Percentiles rank a stretch among this genome's conserved stretches.
Conservation (phyloP, 2,329 filamentous ascomycete species). For the Exophiala alcalophila region DNA sequence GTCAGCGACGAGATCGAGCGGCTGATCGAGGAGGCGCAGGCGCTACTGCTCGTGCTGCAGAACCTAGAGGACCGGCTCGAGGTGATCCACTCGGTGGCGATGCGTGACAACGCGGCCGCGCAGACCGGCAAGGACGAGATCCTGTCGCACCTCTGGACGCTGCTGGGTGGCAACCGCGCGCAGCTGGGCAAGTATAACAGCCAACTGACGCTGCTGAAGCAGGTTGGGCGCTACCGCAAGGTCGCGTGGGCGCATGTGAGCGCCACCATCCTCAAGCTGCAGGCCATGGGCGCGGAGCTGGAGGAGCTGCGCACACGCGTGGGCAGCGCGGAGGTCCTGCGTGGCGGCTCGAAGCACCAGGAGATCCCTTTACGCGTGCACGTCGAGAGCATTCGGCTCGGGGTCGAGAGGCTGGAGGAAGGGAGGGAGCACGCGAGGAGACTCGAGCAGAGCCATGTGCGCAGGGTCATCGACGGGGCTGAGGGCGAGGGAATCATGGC, state of each 20-base stretch:
- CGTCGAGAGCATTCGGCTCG: conserved; percentile 69
- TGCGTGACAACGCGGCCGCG: conserved; percentile 60
- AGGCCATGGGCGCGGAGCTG: conserved; percentile 68
- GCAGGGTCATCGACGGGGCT: conserved; percentile 49
- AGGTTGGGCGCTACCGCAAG: conserved; percentile 65
- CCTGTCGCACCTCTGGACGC: conserved; percentile 68
- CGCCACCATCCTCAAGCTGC: conserved; percentile 67
- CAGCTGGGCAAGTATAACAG: conserved; percentile 60
- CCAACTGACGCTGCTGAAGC: conserved; percentile 62
- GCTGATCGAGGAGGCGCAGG: conserved; percentile 69
- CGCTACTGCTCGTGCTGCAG: conserved; percentile 62
- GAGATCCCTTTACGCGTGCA: conserved; percentile 68
- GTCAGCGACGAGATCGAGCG: conserved; percentile 66
- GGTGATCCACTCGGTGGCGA: conserved; percentile 66
- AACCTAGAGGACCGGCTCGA: conserved; percentile 68
- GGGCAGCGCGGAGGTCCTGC: conserved; percentile 51
- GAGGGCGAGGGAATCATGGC: conserved; percentile 11
- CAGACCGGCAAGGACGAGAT: conserved; percentile 62
- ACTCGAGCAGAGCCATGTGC: conserved; percentile 58
- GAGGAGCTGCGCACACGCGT: conserved; percentile 70
- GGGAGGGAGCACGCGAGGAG: conserved; percentile 59
- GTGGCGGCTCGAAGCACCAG: conserved; percentile 30
- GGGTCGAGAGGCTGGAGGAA: conserved; percentile 67
- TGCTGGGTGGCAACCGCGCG: conserved; percentile 66
- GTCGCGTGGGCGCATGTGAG: conserved; percentile 67